Evolutionary conservation across 768 basidiomycete genomes (phyloP).

Genomic region (Amanita muscaria): DNA sequence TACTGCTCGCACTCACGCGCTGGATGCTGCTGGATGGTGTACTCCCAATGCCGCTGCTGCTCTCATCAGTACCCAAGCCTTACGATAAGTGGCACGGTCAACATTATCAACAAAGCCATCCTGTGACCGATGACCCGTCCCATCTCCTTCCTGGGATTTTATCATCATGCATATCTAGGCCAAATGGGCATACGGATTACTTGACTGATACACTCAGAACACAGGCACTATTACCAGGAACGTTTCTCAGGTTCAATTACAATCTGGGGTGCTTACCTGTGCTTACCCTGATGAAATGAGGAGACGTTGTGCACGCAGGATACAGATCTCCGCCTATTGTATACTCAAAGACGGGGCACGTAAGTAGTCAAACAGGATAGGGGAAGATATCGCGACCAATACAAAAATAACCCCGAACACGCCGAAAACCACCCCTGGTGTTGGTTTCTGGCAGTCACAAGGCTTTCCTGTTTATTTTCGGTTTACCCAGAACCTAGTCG

Average conservation of each 20-base stretch:
- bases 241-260: constrained; percentile 39
- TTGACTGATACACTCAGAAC: constrained; percentile 46
- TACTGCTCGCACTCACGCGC: constrained; percentile 40
- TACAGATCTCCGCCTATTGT: constrained; percentile 32
- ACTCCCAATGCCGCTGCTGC: constrained; percentile 35
- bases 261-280: constrained; percentile 8
- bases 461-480: constrained; percentile 32
- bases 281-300: constrained; percentile 24
- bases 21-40: constrained; percentile 45
- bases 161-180: constrained; percentile 41
- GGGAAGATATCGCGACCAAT: no score
- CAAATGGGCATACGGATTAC: constrained; percentile 40
- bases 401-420: no score
- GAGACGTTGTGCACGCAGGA: constrained; percentile 29
- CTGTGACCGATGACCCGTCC: constrained; percentile 28
- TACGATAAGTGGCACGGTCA: constrained; percentile 24
- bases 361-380: constrained; percentile 23
- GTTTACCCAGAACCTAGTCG: constrained; percentile 37
- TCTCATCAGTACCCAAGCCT: constrained; percentile 41
- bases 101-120: constrained; percentile 13
- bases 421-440: no score
- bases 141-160: constrained; percentile 40
- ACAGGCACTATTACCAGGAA: constrained; percentile 40
- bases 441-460: no score
- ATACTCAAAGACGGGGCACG: constrained; percentile 30